A percentile compares a stretch with the other conserved stretches of the same genome.
Evolutionary conservation across 2,329 filamentous ascomycete species (phyloP).

Genomic region (Alternaria ethzedia): DNA sequence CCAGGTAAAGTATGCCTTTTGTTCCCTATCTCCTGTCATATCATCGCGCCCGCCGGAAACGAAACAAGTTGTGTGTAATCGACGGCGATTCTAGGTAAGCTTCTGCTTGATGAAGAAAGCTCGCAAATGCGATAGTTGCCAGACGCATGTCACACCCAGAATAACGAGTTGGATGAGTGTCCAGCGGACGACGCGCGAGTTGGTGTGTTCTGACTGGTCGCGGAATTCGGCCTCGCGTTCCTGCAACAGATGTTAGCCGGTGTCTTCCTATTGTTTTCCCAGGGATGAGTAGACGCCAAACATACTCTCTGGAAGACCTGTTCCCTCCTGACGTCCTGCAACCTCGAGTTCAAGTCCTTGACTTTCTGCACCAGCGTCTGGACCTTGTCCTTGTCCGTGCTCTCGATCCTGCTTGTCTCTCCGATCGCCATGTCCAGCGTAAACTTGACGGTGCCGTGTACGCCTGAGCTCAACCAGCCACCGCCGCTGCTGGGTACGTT

Average conservation of each 20-base stretch:
- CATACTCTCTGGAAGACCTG: slow-evolving; percentile 92
- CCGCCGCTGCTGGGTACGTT: slow-evolving; percentile 70
- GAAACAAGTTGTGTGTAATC: neutral
- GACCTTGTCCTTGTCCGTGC: slow-evolving; percentile 90
- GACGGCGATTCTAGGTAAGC: slow-evolving; percentile 70
- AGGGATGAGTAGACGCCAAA: neutral
- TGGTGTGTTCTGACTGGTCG: slow-evolving; percentile 94
- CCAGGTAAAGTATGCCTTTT: slow-evolving; percentile 14
- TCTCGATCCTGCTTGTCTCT: slow-evolving; percentile 92
- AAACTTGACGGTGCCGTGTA: slow-evolving; percentile 80
- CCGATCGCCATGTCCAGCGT: slow-evolving; percentile 91
- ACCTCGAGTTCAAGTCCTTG: slow-evolving; percentile 82
- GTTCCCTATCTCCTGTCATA: slow-evolving; percentile 3
- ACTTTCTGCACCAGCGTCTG: slow-evolving; percentile 87
- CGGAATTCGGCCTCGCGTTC: slow-evolving; percentile 98
- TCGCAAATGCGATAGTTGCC: slow-evolving; percentile 94
- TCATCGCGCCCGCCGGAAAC: neutral
- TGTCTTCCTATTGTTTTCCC: neutral
- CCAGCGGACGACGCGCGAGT: slow-evolving; percentile 91
- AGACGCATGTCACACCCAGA: slow-evolving; percentile 86
- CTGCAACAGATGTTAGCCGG: slow-evolving; percentile 54
- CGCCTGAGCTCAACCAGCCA: slow-evolving; percentile 73
- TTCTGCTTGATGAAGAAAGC: slow-evolving; percentile 99
- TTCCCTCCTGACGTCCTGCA: slow-evolving; percentile 89
- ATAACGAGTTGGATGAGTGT: slow-evolving; percentile 87